These are phyloP conservation scores for Quercus rubra DNA, from an alignment of 306 rosid genomes.

Conservation along the genomic window DNA sequence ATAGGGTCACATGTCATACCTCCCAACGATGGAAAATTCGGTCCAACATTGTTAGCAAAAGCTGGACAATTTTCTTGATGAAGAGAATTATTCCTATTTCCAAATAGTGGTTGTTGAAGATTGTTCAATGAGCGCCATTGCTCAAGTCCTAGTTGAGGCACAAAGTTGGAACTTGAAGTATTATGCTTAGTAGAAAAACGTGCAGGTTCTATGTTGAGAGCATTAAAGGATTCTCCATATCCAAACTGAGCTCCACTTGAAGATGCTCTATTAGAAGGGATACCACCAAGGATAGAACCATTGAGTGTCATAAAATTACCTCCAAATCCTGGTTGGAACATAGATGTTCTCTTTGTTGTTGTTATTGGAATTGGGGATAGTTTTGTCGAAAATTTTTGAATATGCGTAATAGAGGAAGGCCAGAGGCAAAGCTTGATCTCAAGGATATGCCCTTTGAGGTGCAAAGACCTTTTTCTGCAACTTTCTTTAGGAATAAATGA, in stretches of 20 bases:
- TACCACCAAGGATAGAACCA: background rate
- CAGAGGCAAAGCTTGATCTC: conserved; percentile 45
- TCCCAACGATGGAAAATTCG: background rate
- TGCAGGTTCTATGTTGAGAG: background rate
- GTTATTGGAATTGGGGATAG: background rate
- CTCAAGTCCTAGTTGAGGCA: background rate
- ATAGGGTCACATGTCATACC: background rate
- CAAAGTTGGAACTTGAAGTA: background rate
- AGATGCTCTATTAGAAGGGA: background rate
- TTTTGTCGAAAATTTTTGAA: conserved; percentile 1
- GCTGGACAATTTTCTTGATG: background rate
- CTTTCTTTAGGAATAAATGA: conserved; percentile 40
- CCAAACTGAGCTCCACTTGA: background rate
- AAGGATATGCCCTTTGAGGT: conserved; percentile 22
- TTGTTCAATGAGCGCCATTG: background rate
- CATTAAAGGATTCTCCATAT: background rate
- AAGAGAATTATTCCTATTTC: background rate
- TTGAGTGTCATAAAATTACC: background rate
- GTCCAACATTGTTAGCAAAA: background rate
- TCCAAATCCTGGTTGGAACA: background rate
- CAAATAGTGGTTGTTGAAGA: conserved; percentile 5
- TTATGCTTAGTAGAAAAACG: background rate
- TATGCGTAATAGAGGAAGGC: conserved; percentile 12
- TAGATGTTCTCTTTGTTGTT: background rate
- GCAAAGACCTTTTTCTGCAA: conserved; percentile 29